Evolutionary conservation across 805 yeast species (phyloP).

Genomic region (Millerozyma miso): DNA sequence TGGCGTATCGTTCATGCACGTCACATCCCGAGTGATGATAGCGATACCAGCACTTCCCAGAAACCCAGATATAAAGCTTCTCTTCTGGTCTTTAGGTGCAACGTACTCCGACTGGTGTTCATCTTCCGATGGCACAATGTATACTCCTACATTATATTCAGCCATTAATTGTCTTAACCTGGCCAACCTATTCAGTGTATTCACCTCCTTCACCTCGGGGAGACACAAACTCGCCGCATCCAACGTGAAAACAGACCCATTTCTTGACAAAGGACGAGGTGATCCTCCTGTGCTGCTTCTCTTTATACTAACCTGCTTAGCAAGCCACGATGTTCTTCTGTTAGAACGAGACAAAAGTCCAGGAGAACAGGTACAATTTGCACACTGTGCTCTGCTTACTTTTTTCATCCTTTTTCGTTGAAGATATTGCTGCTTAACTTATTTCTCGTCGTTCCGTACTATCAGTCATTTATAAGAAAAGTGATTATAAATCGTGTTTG

Average conservation of each 20-base stretch:
- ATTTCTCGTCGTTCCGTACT: no score
- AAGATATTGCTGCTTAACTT: background rate
- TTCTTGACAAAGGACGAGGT: conserved; percentile 28
- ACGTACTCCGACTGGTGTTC: conserved; percentile 64
- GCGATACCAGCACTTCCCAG: conserved; percentile 63
- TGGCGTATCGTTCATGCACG: conserved; percentile 47
- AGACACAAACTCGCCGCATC: conserved; percentile 39
- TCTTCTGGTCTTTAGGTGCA: conserved; percentile 48
- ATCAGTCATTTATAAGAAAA: no score
- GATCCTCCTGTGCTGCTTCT: conserved; percentile 21
- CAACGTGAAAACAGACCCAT: conserved; percentile 39
- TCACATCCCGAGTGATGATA: conserved; percentile 49
- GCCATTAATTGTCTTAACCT: conserved; percentile 56
- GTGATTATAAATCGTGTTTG: no score
- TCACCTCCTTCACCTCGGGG: conserved; percentile 45
- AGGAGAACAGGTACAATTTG: conserved; percentile 81
- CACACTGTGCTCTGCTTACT: conserved; percentile 47
- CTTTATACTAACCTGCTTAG: conserved; percentile 35
- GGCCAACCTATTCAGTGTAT: conserved; percentile 61
- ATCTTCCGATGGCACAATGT: conserved; percentile 59
- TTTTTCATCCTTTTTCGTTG: conserved; percentile 16
- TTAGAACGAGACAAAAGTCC: conserved; percentile 68
- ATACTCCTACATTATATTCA: conserved; percentile 44
- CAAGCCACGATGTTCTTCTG: conserved; percentile 53
- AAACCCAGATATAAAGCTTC: conserved; percentile 56